These are phyloP conservation scores for Hymenoscyphus fraxineus DNA, from an alignment of 2,329 filamentous ascomycete species.

Conservation along the genomic window DNA sequence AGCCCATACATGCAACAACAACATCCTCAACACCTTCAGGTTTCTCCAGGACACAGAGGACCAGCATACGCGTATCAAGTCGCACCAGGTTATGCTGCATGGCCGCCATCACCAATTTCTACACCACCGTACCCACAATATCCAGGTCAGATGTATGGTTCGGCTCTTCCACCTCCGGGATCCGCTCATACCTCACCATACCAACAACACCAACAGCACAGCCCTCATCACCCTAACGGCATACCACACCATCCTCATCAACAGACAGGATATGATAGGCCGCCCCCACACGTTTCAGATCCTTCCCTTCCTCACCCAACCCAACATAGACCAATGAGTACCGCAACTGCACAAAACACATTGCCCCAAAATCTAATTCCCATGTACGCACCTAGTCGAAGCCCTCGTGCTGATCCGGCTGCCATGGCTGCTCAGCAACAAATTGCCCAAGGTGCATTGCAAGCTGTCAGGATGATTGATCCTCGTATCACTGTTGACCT, in stretches of 20 bases:
- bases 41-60: slow-evolving; percentile 35
- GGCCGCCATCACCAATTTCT: slow-evolving; percentile 53
- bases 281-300: slow-evolving; percentile 36
- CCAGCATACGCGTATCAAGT: slow-evolving; percentile 38
- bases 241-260: slow-evolving; percentile 18
- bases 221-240: slow-evolving; percentile 25
- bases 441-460: slow-evolving; percentile 30
- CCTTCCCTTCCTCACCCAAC: slow-evolving; percentile 34
- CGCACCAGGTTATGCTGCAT: slow-evolving; percentile 44
- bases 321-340: slow-evolving; percentile 29
- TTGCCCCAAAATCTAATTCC: slow-evolving; percentile 18
- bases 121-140: slow-evolving; percentile 49
- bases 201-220: slow-evolving; percentile 26
- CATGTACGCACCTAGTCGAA: slow-evolving; percentile 35
- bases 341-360: slow-evolving; percentile 26
- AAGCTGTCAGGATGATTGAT: slow-evolving; percentile 28
- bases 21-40: slow-evolving; percentile 37
- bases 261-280: slow-evolving; percentile 33
- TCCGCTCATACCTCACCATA: slow-evolving; percentile 31
- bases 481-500: slow-evolving; percentile 23
- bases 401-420: slow-evolving; percentile 40
- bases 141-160: slow-evolving; percentile 32
- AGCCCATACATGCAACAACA: slow-evolving; percentile 42
- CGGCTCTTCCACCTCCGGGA: slow-evolving; percentile 38
- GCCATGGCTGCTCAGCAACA: slow-evolving; percentile 35